Conservation (phyloP, 202 grass and related monocot species). For the Setaria italica region DNA sequence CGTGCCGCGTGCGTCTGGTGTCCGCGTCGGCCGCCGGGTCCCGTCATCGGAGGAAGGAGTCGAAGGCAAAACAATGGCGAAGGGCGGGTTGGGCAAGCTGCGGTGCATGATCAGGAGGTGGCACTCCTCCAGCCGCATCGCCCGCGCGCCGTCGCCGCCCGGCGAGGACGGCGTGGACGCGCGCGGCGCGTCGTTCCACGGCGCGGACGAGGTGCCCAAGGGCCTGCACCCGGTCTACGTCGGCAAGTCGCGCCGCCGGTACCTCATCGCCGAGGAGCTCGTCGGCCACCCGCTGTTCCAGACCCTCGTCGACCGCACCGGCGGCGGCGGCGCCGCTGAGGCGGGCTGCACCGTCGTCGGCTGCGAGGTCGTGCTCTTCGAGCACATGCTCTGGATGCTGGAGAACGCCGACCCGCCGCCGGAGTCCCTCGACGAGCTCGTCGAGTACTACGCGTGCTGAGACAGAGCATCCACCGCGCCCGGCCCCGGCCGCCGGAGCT, state of each 20-base stretch:
- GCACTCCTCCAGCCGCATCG: conserved; percentile 72
- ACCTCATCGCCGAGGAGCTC: conserved; percentile 68
- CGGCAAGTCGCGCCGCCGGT: conserved; percentile 47
- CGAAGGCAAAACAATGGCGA: conserved; percentile 37
- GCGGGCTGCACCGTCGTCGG: conserved; percentile 47
- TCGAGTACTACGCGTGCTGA: conserved; percentile 86
- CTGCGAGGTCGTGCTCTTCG: conserved; percentile 83
- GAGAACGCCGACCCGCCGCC: conserved; percentile 74
- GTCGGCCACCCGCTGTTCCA: conserved; percentile 74
- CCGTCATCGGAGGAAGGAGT: not conserved
- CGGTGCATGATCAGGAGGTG: conserved; percentile 80
- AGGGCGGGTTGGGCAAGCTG: conserved; percentile 75
- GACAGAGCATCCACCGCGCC: not conserved
- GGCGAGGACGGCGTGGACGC: not conserved
- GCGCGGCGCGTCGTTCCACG: conserved; percentile 56
- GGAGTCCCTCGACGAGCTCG: conserved; percentile 76
- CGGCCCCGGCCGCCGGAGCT: conserved; percentile 29
- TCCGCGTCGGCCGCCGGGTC: not conserved
- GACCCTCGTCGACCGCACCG: conserved; percentile 64
- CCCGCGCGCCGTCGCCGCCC: conserved; percentile 35
- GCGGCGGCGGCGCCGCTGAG: not conserved
- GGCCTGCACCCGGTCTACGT: conserved; percentile 77
- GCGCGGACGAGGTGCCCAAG: conserved; percentile 61
- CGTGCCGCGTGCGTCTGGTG: not conserved
- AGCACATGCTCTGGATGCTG: conserved; percentile 88